A percentile compares a stretch with the other conserved stretches of the same genome.
These are phyloP conservation scores for Pilasporangium apinafurcum DNA, from an alignment of 352 stramenopile genomes.

Conservation along the genomic window DNA sequence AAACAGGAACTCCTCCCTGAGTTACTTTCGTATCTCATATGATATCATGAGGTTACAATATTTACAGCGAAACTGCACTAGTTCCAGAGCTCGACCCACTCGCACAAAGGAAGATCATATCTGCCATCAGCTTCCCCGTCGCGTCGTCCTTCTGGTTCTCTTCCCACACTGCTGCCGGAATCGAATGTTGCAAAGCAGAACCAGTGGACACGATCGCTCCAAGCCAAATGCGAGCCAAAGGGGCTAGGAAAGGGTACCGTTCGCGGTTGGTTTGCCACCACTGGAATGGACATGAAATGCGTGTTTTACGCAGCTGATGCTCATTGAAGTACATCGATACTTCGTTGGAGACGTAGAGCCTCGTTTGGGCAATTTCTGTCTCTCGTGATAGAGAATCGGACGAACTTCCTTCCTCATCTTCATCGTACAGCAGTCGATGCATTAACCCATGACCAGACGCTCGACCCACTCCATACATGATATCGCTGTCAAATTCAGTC, in stretches of 20 bases:
- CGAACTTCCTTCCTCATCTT: slow-evolving; percentile 29
- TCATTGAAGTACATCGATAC: slow-evolving; percentile 31
- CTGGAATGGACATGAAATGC: slow-evolving; percentile 31
- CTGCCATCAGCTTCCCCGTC: background rate
- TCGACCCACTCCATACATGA: slow-evolving; percentile 18
- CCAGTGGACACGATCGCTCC: slow-evolving; percentile 11
- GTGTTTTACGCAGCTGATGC: slow-evolving; percentile 33
- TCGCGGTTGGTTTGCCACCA: slow-evolving; percentile 38
- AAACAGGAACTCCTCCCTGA: too few species aligned
- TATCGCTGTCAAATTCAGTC: slow-evolving; percentile 21
- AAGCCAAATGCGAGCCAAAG: slow-evolving; percentile 32
- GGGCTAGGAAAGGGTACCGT: slow-evolving; percentile 29
- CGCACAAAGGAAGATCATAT: slow-evolving; percentile 14
- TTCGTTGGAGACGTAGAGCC: slow-evolving; percentile 25
- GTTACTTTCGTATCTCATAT: too few species aligned
- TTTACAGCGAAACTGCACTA: slow-evolving; percentile 6
- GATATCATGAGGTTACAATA: background rate
- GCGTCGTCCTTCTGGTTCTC: background rate
- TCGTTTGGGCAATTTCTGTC: slow-evolving; percentile 27
- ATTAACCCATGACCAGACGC: slow-evolving; percentile 24
- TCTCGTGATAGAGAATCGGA: slow-evolving; percentile 24
- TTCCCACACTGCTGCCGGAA: slow-evolving; percentile 6
- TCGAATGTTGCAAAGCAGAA: background rate
- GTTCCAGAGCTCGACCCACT: slow-evolving; percentile 4
- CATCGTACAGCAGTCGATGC: slow-evolving; percentile 43